Evolutionary conservation across 257 asterid species (phyloP).

Genomic region (Knoxia roxburghii): DNA sequence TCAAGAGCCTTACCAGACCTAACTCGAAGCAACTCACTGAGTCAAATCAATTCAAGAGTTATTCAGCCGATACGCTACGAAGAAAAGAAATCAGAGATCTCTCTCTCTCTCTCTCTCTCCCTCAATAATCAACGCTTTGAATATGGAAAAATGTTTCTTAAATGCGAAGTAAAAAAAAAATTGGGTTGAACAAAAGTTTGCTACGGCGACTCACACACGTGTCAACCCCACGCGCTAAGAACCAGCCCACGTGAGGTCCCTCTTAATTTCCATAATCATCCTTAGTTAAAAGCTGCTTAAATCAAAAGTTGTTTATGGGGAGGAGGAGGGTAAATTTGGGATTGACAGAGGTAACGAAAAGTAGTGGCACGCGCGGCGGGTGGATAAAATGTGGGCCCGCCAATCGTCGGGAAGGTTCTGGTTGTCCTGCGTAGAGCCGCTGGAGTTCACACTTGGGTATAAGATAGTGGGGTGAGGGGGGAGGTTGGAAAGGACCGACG

Average conservation of each 20-base stretch:
- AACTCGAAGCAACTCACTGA: constrained; percentile 1
- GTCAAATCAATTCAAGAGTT: constrained; percentile 11
- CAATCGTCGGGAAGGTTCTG: constrained; percentile 42
- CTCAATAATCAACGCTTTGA: neutral
- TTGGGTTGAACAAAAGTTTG: neutral
- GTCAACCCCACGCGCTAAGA: neutral
- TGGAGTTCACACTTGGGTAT: constrained; percentile 16
- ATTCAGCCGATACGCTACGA: neutral
- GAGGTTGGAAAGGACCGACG: constrained; percentile 30
- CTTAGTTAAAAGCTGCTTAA: too few species aligned
- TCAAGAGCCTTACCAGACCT: neutral
- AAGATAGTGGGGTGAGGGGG: constrained; percentile 34
- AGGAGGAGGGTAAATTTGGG: neutral
- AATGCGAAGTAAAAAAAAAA: neutral
- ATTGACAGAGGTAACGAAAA: neutral
- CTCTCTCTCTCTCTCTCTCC: neutral
- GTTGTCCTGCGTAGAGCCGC: constrained; percentile 1
- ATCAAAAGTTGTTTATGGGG: neutral
- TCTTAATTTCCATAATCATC: neutral
- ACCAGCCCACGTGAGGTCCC: constrained; percentile 1
- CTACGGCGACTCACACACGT: constrained; percentile 20
- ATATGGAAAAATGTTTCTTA: neutral
- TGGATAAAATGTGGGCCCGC: constrained; percentile 49
- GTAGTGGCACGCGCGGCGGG: constrained; percentile 16
- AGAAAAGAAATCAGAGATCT: constrained; percentile 11